Percentiles rank a stretch among this genome's conserved stretches.
These are phyloP conservation scores for Kwoniella europaea DNA, from an alignment of 768 basidiomycete genomes.

Conservation along the genomic window DNA sequence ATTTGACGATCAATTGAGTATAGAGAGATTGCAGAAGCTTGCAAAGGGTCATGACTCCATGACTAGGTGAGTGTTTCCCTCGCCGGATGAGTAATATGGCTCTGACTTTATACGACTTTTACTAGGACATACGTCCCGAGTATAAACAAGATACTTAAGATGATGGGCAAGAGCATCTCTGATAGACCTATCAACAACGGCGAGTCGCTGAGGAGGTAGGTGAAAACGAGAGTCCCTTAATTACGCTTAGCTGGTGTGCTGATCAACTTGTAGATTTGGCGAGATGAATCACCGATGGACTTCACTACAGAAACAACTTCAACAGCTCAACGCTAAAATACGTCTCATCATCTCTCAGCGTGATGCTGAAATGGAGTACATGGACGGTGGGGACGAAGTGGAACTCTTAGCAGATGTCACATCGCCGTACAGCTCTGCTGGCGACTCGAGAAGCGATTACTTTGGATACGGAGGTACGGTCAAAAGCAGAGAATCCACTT, in stretches of 20 bases:
- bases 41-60: conserved; percentile 70
- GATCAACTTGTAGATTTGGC: conserved; percentile 63
- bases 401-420: conserved; percentile 29
- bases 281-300: conserved; percentile 88
- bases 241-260: background rate
- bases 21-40: conserved; percentile 28
- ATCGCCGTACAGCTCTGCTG: conserved; percentile 17
- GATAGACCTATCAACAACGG: conserved; percentile 96
- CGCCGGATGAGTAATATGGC: background rate
- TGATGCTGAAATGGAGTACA: background rate
- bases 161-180: conserved; percentile 90
- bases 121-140: conserved; percentile 91
- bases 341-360: conserved; percentile 61
- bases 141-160: conserved; percentile 85
- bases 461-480: conserved; percentile 10
- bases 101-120: background rate
- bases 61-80: conserved; percentile 69
- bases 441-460: conserved; percentile 18
- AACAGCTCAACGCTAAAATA: conserved; percentile 82
- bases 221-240: background rate
- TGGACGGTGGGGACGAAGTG: conserved; percentile 17
- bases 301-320: conserved; percentile 76
- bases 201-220: conserved; percentile 76
- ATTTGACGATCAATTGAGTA: conserved; percentile 25
- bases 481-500: conserved; percentile 16